phyloP scores from a whole-genome alignment of 2,329 filamentous ascomycete genomes.

The Colletotrichum nymphaeae region DNA sequence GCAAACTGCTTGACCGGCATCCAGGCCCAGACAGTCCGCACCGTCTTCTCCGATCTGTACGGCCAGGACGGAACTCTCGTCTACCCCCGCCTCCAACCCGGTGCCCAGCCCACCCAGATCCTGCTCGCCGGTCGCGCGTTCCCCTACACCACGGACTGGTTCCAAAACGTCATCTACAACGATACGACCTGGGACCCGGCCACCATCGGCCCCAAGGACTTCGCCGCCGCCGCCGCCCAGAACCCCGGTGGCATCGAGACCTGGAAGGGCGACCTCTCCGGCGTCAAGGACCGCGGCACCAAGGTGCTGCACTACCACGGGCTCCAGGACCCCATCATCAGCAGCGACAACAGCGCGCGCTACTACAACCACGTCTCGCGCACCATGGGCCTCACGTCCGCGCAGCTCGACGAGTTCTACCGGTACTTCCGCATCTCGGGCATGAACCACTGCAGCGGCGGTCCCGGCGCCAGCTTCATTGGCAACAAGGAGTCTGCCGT shows the following conservation, averaged over 20 bases:
- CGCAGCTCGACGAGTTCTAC: slow-evolving; percentile 49
- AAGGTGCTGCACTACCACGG: slow-evolving; percentile 62
- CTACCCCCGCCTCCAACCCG: slow-evolving; percentile 58
- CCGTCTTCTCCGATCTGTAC: slow-evolving; percentile 46
- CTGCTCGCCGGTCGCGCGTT: slow-evolving; percentile 47
- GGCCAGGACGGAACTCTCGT: slow-evolving; percentile 48
- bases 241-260: slow-evolving; percentile 54
- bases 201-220: slow-evolving; percentile 52
- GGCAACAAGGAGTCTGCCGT: slow-evolving; percentile 40
- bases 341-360: slow-evolving; percentile 55
- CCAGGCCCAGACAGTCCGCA: slow-evolving; percentile 51
- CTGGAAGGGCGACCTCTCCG: slow-evolving; percentile 51
- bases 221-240: slow-evolving; percentile 40
- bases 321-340: slow-evolving; percentile 53
- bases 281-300: slow-evolving; percentile 51
- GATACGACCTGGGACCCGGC: slow-evolving; percentile 50
- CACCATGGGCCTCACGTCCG: slow-evolving; percentile 51
- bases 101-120: slow-evolving; percentile 59
- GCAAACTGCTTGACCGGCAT: slow-evolving; percentile 19
- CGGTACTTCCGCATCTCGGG: slow-evolving; percentile 47
- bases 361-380: slow-evolving; percentile 61
- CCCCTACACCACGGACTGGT: slow-evolving; percentile 46
- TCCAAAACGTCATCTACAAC: slow-evolving; percentile 53
- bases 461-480: slow-evolving; percentile 42
- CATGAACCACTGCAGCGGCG: slow-evolving; percentile 46